phyloP scores from a whole-genome alignment of 805 yeast species.

The Pachysolen tannophilus region DNA sequence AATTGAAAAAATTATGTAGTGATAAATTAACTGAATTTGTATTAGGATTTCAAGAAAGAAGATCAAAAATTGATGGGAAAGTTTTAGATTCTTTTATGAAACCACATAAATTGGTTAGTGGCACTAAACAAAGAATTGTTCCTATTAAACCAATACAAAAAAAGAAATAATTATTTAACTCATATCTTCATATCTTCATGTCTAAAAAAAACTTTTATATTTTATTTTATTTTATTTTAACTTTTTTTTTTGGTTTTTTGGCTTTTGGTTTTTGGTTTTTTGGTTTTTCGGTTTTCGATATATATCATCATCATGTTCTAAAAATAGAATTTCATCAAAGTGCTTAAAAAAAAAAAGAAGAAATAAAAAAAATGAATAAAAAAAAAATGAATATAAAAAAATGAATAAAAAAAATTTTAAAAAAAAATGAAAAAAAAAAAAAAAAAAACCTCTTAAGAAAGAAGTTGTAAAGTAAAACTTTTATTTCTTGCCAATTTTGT shows the following conservation, averaged over 20 bases:
- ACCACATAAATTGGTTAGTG: conserved; percentile 75
- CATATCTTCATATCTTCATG: too few relatives aligned
- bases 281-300: background rate
- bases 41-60: conserved; percentile 70
- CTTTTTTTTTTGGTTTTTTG: background rate
- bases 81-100: conserved; percentile 65
- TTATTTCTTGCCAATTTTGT: conserved; percentile 9
- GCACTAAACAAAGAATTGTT: conserved; percentile 65
- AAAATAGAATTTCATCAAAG: background rate
- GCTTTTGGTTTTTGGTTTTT: background rate
- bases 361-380: background rate
- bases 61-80: conserved; percentile 57
- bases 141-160: conserved; percentile 50
- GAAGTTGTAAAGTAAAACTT: background rate
- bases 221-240: background rate
- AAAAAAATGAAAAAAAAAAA: background rate
- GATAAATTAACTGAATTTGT: conserved; percentile 75
- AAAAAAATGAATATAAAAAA: background rate
- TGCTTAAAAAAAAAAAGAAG: background rate
- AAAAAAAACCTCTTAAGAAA: background rate
- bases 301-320: background rate
- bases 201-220: too few relatives aligned
- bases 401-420: background rate
- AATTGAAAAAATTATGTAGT: conserved; percentile 83
- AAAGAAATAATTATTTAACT: too few relatives aligned